Percentiles rank a stretch among this genome's conserved stretches.
Evolutionary conservation across 2,329 filamentous ascomycete genomes (phyloP).

Genomic region (Basipetospora chlamydospora): DNA sequence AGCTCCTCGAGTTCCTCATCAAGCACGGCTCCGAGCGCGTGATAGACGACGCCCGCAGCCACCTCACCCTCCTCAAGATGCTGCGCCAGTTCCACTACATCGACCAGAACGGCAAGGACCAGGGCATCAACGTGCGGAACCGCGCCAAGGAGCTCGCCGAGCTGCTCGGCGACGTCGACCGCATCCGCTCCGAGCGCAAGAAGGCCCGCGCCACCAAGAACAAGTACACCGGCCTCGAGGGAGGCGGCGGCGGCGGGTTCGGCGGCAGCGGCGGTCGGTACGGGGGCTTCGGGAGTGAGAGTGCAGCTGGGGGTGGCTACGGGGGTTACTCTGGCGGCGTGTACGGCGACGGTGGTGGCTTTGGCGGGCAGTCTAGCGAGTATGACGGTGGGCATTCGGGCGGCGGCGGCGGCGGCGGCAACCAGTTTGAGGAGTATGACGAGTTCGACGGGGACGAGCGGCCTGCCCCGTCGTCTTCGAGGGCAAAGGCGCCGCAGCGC

Average conservation of each 20-base stretch:
- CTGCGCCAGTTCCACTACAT: constrained; percentile 97
- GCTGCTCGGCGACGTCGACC: constrained; percentile 81
- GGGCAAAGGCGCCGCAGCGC: constrained; percentile 16
- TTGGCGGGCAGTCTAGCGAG: constrained; percentile 62
- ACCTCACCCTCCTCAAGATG: constrained; percentile 95
- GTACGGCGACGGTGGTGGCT: constrained; percentile 91
- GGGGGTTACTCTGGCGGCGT: constrained; percentile 57
- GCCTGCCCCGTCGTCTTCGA: constrained; percentile 19
- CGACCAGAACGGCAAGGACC: constrained; percentile 91
- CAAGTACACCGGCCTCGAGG: constrained; percentile 92
- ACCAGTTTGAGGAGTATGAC: constrained; percentile 92
- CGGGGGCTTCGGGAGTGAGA: constrained; percentile 85
- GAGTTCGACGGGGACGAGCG: constrained; percentile 70
- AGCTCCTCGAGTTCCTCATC: constrained; percentile 90
- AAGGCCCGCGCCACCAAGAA: constrained; percentile 82
- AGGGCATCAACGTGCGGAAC: constrained; percentile 95
- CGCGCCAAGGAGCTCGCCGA: constrained; percentile 91
- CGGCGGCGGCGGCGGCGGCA: constrained; percentile 33
- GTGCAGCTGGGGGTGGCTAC: constrained; percentile 50
- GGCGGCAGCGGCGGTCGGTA: constrained; percentile 50
- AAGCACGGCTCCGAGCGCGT: constrained; percentile 97
- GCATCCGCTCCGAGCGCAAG: constrained; percentile 69
- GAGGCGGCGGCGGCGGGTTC: constrained; percentile 43
- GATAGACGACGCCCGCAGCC: constrained; percentile 89
- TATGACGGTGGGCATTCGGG: constrained; percentile 43